Evolutionary conservation across 768 basidiomycete genomes (phyloP).

Genomic region (Zangia roseola): DNA sequence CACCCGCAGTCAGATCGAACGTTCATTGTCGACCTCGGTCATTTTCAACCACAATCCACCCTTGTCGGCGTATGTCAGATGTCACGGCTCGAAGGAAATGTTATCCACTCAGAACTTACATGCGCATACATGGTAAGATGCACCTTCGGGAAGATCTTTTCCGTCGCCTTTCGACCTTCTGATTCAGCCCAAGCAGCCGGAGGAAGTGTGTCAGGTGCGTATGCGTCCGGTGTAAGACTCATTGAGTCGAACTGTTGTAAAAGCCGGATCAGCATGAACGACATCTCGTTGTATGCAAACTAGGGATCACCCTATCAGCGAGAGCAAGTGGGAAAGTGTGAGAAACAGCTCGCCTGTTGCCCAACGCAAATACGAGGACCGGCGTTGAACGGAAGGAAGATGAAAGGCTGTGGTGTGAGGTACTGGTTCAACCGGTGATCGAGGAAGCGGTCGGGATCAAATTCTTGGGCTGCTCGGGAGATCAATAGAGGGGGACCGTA

Average conservation of each 20-base stretch:
- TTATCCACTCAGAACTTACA: constrained; percentile 27
- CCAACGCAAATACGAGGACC: constrained; percentile 58
- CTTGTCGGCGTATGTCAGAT: constrained; percentile 24
- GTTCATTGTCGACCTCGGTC: constrained; percentile 18
- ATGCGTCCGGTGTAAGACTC: constrained; percentile 44
- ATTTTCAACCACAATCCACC: constrained; percentile 55
- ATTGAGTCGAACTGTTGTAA: constrained; percentile 58
- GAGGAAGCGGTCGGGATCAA: constrained; percentile 72
- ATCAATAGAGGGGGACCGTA: neutral
- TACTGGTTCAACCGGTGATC: constrained; percentile 63
- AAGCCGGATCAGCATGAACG: constrained; percentile 61
- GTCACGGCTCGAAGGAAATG: neutral
- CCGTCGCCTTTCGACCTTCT: constrained; percentile 47
- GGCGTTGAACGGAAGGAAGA: constrained; percentile 67
- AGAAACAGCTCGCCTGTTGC: constrained; percentile 43
- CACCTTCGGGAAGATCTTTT: constrained; percentile 50
- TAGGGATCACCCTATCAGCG: constrained; percentile 14
- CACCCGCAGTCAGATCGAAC: too few relatives aligned
- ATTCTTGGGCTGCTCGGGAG: constrained; percentile 49
- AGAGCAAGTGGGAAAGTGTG: neutral
- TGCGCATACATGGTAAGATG: constrained; percentile 55
- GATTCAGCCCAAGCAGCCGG: constrained; percentile 46
- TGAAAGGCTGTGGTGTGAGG: constrained; percentile 61
- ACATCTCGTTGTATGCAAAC: constrained; percentile 60
- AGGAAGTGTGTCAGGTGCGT: constrained; percentile 44